Base-by-base conservation (phyloP, 2,329 filamentous ascomycete species). In the Fusarium sp. region DNA sequence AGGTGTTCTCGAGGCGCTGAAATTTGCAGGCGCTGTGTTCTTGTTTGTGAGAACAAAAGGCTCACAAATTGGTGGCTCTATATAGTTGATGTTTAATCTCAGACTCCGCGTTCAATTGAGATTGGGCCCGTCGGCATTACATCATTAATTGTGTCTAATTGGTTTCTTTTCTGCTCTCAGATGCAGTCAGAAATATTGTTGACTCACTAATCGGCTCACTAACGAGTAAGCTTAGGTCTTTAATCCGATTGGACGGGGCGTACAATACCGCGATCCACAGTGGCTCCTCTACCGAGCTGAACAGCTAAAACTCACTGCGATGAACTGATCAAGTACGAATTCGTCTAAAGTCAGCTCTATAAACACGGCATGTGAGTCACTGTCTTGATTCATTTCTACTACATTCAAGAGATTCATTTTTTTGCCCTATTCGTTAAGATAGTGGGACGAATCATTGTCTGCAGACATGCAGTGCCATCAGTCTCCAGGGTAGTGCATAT, bases 261-360 rank as follows among this genome's bases (percentile, higher is more conserved):
- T 38, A 52, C 15, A 18, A 3, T 12, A 0, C 0, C 2, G 7
- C 1, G 1, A 32, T 5, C n/a, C n/a, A 49, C 30, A 33, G n/a
- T 13, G 10, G 27, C 27, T 49, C n/a, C 2, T 2, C 20, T 18
- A n/a, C 10, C 9, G 17, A 18, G 26, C 10, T 38, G 11, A 3
- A 8, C 26, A 7, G 7, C 42, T 27, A 5, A 26, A 5, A 27
- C 6, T 4, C 20, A 26, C 23, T 7, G 42, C 42, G 3, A 18
- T 26, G 15, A 4, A 27, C 15, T 9, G 42, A 17, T 20, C n/a
- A 41, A 6, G 4, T 15, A 30, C 17, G 3, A 7, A 2, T 5
- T 6, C 4, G 11, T 12, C 7, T 8, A 13, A 2, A 3, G 11
- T 37, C 32, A 50, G 32, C 17, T 17, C 12, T 50, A 15, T 1